Base-by-base conservation (phyloP, 305 asterid genomes). In the Solanum chacoense region DNA sequence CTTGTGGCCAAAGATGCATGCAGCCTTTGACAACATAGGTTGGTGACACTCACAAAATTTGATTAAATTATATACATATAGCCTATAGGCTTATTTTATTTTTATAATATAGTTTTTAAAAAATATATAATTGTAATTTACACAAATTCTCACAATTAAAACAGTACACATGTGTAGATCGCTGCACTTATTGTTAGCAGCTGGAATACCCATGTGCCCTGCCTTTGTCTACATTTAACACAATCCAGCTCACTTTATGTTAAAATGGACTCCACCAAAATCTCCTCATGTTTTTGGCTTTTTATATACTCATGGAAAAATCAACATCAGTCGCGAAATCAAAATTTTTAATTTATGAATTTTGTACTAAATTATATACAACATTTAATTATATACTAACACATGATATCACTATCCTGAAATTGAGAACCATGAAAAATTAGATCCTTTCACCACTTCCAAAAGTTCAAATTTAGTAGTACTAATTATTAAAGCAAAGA, bases 171-270 rank as follows among this genome's bases (percentile, higher is more conserved):
- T 63, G 71, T 63, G 71, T 63, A 8, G 71, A 63, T 22, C 22
- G 28, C 28, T 22, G 71, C 71, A 63, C 28, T 63, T 79, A 20
- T 29, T 83, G 86, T 5, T 18, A 2, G 72, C 29, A 83, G 86
- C 72, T 22, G 34, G 28, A 31, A 71, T 9, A 16, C 12, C 88
- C 93, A 90, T 90, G 90, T 91, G 93, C 59, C 78, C 90, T 87
- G 89, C 55, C 87, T 71, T 87, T 77, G 91, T 87, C 89, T 69
- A 31, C 91, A 91, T 91, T 89, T 12, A 84, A 37, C 83, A 26
- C 84, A 12, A 55, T 50, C 88, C 89, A 79, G 81, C 87, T 91
- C 88, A 86, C 31, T 84, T 67, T 59, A 84, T 77, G 55, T 24
- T 75, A 75, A 75, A 18, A 34, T 34, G 40, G 40, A 74, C 80